phyloP scores from a whole-genome alignment of 768 basidiomycete genomes.

The Rhodotorula diobovata region DNA sequence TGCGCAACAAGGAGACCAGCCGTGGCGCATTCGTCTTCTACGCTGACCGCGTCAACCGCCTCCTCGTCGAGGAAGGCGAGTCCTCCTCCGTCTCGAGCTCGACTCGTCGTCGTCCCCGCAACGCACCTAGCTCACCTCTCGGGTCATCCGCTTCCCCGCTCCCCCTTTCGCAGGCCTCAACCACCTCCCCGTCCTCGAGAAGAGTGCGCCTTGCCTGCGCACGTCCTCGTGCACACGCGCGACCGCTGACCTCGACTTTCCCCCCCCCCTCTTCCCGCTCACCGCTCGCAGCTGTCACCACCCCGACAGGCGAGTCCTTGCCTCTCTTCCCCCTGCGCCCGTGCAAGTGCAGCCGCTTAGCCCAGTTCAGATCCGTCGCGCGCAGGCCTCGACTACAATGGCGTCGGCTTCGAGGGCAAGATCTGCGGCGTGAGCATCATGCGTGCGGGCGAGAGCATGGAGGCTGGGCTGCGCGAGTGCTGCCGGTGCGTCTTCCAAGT shows the following conservation, averaged over 20 bases:
- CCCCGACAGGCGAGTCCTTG: conserved; percentile 62
- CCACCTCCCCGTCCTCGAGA: conserved; percentile 69
- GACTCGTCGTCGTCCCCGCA: neutral
- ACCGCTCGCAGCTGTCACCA: conserved; percentile 56
- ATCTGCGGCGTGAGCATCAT: conserved; percentile 49
- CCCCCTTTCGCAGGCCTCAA: conserved; percentile 71
- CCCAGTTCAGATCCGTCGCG: conserved; percentile 26
- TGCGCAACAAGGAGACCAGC: conserved; percentile 71
- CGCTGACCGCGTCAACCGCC: conserved; percentile 71
- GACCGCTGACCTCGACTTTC: neutral
- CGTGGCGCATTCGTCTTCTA: conserved; percentile 93
- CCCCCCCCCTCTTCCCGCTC: no score
- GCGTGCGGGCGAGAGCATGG: conserved; percentile 97
- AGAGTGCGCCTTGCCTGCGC: conserved; percentile 49
- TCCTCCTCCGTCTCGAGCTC: neutral
- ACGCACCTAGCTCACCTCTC: neutral
- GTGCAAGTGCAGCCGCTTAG: neutral
- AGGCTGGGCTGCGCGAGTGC: conserved; percentile 90
- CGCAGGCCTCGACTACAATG: conserved; percentile 75
- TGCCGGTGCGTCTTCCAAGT: conserved; percentile 71
- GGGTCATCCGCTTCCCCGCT: neutral
- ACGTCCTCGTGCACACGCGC: no score
- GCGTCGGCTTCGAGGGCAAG: conserved; percentile 91
- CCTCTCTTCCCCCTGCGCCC: conserved; percentile 5
- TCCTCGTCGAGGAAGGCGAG: conserved; percentile 54